phyloP scores from a whole-genome alignment of 2,329 filamentous ascomycete genomes.

The Metarhizium anisopliae region DNA sequence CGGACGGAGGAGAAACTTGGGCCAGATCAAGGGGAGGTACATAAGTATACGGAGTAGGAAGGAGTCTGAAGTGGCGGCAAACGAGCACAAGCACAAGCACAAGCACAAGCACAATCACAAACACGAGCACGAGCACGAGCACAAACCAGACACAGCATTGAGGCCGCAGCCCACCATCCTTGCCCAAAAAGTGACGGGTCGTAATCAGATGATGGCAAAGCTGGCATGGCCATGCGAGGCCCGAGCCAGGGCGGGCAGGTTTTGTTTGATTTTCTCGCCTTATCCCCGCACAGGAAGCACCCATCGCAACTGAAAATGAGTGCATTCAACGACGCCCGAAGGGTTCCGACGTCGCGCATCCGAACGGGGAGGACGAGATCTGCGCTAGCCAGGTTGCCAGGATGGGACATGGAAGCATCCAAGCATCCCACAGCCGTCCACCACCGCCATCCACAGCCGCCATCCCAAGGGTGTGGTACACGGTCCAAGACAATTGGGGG shows the following conservation, averaged over 20 bases:
- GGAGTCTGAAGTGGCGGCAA: no score
- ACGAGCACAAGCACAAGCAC: no score
- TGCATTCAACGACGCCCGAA: not conserved
- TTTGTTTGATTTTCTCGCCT: slow-evolving; percentile 1
- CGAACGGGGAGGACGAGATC: not conserved
- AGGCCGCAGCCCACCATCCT: no score
- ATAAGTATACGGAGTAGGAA: no score
- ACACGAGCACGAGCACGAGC: no score
- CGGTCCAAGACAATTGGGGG: not conserved
- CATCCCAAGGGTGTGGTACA: not conserved
- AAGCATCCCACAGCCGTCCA: not conserved
- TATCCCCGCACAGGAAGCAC: not conserved
- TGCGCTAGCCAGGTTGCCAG: not conserved
- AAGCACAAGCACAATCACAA: no score
- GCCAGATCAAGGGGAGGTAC: no score
- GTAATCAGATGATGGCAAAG: no score
- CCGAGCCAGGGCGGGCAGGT: not conserved
- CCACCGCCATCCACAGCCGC: no score
- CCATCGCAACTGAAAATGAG: not conserved
- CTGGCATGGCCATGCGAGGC: not conserved
- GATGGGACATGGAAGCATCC: not conserved
- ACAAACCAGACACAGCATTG: no score
- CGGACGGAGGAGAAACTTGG: no score
- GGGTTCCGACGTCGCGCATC: not conserved
- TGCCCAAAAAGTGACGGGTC: no score